Base-by-base conservation (phyloP, 1,284 basidiomycete genomes). In the Cutaneotrichosporon dermatis region DNA sequence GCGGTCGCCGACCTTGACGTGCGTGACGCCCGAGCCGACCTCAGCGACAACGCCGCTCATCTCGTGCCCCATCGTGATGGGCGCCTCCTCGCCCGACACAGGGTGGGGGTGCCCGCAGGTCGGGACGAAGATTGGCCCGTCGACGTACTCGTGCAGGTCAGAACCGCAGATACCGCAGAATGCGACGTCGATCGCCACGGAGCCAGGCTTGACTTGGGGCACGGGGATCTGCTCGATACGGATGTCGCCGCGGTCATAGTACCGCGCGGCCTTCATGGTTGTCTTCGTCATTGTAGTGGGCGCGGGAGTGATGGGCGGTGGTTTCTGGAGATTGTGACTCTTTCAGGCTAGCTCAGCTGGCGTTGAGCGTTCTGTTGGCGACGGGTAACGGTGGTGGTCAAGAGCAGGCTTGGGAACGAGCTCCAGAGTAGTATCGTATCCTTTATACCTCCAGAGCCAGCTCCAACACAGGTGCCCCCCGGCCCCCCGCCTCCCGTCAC, bases 31-130 rank as follows among this genome's bases (percentile, higher is more conserved):
- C 61, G 60, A 57, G 15, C 69, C 69, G 33, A 70, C 48, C 13
- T 65, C 69, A 15, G 67, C 64, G 45, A 78, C 65, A 16, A 67
- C 64, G 6, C 76, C 76, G 4, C 67, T 66, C 8, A 72, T 68
- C 60, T 79, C 77, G 70, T 79, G 77, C 4, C 77, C 77, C 45
- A 78, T 61, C 33, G 68, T 69, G 61, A 78, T 66, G 4, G 69
- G 69, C 46, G 71, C 70, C 11, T 25, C 37, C 52, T 64, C 62
- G 12, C 52, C 52, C 13, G 41, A 48, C 8, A 59, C 15, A 3
- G 57, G 54, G 44, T 64, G 62, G 3, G 57, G 57, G 54, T 40
- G 53, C 4, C 54, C 54, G 4, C 41, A 13, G 4, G 43, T 40
- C 2, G 62, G 62, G 13, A 53, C 16, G 41, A 64, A 59, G 48